phyloP scores from a whole-genome alignment of 371 early-diverging fungal genomes.

The Blakeslea trispora region DNA sequence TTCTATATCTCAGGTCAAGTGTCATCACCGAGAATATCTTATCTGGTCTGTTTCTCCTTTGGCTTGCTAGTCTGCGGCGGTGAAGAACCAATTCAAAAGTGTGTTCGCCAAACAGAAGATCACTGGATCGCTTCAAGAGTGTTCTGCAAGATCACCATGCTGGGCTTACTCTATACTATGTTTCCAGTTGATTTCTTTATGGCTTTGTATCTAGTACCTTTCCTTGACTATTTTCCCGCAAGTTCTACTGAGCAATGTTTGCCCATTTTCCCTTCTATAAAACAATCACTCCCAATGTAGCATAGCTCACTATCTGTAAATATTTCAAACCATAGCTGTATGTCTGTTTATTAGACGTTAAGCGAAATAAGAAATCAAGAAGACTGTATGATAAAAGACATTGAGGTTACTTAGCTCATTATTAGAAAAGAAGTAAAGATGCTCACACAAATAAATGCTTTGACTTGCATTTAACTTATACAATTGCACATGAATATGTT shows the following conservation, averaged over 20 bases:
- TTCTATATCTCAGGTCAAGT: conserved; percentile 7
- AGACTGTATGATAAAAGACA: conserved; percentile 1
- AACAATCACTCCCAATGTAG: too few species aligned
- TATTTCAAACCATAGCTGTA: background rate
- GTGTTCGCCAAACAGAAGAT: too few species aligned
- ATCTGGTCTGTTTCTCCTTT: background rate
- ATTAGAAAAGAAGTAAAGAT: background rate
- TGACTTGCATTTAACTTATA: conserved; percentile 7
- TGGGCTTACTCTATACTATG: background rate
- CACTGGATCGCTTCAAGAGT: conserved; percentile 2
- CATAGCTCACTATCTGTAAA: conserved; percentile 1
- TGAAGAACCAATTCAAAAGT: too few species aligned
- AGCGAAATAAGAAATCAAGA: background rate
- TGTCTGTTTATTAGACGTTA: conserved; percentile 3
- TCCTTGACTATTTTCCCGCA: conserved; percentile 7
- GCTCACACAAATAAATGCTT: conserved; percentile 1
- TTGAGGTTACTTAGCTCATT: background rate
- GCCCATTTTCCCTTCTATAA: too few species aligned
- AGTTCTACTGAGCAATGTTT: conserved; percentile 3
- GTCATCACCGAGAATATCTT: background rate
- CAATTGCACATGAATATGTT: conserved; percentile 13
- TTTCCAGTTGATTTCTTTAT: conserved; percentile 15
- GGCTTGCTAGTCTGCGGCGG: background rate
- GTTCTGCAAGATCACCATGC: conserved; percentile 5
- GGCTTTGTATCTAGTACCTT: conserved; percentile 6